Conservation (phyloP, 2,329 filamentous ascomycete genomes). For the Cercospora sp. region DNA sequence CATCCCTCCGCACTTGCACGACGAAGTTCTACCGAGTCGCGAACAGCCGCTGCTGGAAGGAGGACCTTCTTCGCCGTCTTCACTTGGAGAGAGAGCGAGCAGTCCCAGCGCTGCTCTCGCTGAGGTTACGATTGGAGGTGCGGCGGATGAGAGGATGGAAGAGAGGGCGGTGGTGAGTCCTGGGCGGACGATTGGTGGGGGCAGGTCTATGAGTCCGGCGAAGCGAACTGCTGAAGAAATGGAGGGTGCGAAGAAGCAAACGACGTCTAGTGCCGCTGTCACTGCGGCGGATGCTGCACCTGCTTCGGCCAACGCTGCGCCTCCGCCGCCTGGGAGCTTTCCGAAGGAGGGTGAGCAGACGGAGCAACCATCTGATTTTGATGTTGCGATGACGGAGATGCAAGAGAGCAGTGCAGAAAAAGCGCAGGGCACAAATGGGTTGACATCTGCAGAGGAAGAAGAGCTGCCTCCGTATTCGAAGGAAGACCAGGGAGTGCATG, state of each 20-base stretch:
- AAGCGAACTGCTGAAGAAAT: slow-evolving; percentile 58
- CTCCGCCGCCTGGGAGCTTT: slow-evolving; percentile 22
- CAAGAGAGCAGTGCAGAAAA: slow-evolving; percentile 13
- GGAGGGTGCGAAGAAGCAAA: slow-evolving; percentile 40
- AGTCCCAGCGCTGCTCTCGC: slow-evolving; percentile 36
- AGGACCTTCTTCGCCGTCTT: background rate
- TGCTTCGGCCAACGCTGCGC: background rate
- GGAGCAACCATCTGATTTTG: slow-evolving; percentile 18
- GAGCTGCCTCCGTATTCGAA: slow-evolving; percentile 29
- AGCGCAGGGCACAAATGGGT: background rate
- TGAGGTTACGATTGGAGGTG: slow-evolving; percentile 28
- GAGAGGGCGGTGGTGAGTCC: slow-evolving; percentile 25
- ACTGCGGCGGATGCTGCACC: background rate
- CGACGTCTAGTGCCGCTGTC: background rate
- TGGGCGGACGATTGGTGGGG: slow-evolving; percentile 23
- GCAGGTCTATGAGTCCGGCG: slow-evolving; percentile 54
- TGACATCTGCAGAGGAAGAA: slow-evolving; percentile 23
- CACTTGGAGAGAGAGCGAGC: slow-evolving; percentile 28
- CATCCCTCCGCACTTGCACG: slow-evolving; percentile 58
- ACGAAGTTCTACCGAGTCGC: slow-evolving; percentile 45
- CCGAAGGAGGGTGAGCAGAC: slow-evolving; percentile 12
- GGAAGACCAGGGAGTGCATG: slow-evolving; percentile 28
- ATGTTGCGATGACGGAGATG: slow-evolving; percentile 29
- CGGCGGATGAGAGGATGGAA: slow-evolving; percentile 44
- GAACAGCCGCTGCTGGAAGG: slow-evolving; percentile 12